phyloP scores from a whole-genome alignment of 2,329 filamentous ascomycete species.

The Sclerotinia glacialis region DNA sequence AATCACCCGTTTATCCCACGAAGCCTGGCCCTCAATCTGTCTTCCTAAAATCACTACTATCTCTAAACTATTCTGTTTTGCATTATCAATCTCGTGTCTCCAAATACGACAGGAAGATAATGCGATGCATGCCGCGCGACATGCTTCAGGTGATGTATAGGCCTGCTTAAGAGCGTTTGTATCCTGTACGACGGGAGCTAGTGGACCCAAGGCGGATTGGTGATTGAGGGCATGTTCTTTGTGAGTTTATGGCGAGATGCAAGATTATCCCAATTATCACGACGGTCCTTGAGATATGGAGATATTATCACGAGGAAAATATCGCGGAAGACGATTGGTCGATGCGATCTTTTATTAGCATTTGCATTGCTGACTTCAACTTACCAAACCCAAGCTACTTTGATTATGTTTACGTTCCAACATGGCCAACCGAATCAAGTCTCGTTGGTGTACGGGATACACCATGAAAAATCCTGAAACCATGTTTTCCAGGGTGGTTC shows the following conservation, averaged over 20 bases:
- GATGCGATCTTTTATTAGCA: neutral
- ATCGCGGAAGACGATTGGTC: conserved; percentile 11
- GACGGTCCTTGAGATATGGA: neutral
- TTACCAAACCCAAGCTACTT: neutral
- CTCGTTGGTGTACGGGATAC: conserved; percentile 25
- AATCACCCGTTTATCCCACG: neutral
- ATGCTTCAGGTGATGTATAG: conserved; percentile 10
- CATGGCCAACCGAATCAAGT: conserved; percentile 13
- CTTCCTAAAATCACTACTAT: conserved; percentile 11
- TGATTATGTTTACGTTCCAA: conserved; percentile 14
- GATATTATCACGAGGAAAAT: conserved; percentile 12
- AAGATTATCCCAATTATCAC: conserved; percentile 23
- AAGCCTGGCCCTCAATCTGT: neutral
- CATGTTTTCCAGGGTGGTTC: conserved; percentile 26
- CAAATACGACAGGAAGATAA: conserved; percentile 11
- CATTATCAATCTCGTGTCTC: conserved; percentile 12
- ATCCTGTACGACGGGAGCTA: neutral
- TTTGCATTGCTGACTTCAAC: neutral
- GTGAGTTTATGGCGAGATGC: conserved; percentile 17
- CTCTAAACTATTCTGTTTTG: neutral
- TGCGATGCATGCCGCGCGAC: conserved; percentile 10
- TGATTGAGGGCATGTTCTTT: neutral
- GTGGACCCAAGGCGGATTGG: neutral
- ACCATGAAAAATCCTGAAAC: conserved; percentile 22
- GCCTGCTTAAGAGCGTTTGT: neutral